Percentiles rank a stretch among this genome's conserved stretches.
These are phyloP conservation scores for Cryptosporidium sp. DNA, from an alignment of 169 alveolate genomes.

Conservation along the genomic window DNA sequence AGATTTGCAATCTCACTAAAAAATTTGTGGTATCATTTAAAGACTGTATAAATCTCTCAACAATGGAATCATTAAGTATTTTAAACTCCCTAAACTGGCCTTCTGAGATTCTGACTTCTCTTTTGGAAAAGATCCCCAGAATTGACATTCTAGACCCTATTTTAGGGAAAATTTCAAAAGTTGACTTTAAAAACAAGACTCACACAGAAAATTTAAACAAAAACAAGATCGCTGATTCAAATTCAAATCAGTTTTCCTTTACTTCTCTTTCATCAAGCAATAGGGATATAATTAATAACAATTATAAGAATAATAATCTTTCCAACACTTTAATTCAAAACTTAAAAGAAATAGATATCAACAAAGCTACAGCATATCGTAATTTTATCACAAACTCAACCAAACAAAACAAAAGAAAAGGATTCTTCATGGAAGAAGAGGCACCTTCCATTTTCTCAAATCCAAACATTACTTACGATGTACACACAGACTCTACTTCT, in stretches of 20 bases:
- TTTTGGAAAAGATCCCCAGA: constrained; percentile 25
- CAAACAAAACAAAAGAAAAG: background rate
- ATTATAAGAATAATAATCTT: background rate
- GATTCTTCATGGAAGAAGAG: background rate
- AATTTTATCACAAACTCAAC: background rate
- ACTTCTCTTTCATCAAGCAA: constrained; percentile 13
- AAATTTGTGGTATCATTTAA: constrained; percentile 42
- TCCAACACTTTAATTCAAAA: constrained; percentile 8
- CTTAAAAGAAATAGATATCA: constrained; percentile 32
- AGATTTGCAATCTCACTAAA: background rate
- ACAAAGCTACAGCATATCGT: background rate
- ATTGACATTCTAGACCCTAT: constrained; percentile 68
- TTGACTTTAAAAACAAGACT: constrained; percentile 1
- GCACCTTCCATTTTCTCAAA: background rate
- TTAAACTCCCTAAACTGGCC: constrained; percentile 46
- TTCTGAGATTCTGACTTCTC: constrained; percentile 14
- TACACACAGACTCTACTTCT: background rate
- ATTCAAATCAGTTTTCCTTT: background rate
- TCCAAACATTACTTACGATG: background rate
- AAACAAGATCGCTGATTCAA: background rate
- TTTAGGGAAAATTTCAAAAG: background rate
- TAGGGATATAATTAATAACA: constrained; percentile 14
- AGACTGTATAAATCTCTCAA: constrained; percentile 42
- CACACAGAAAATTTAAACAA: background rate
- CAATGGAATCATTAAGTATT: constrained; percentile 41